Evolutionary conservation across 768 basidiomycete genomes (phyloP).

Genomic region (Mrakia hoshinonis): DNA sequence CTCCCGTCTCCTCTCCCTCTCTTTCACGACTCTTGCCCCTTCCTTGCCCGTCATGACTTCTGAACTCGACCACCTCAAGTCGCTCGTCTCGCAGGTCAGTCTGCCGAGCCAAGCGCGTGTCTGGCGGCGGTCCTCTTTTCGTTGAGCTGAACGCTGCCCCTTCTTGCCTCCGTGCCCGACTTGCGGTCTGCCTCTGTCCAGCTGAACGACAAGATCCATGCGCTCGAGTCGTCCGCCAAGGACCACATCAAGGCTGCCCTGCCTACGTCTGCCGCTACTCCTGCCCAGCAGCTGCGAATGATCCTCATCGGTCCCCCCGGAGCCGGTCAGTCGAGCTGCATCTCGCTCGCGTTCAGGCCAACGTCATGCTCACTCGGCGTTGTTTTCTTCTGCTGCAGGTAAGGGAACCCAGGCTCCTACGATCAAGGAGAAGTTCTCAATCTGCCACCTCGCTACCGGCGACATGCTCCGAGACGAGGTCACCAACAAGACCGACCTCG

Average conservation of each 20-base stretch:
- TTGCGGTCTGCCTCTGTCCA: slow-evolving; percentile 24
- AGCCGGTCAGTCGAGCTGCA: slow-evolving; percentile 57
- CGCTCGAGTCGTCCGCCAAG: slow-evolving; percentile 52
- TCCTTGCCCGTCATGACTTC: slow-evolving; percentile 10
- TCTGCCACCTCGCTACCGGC: slow-evolving; percentile 96
- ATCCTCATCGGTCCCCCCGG: slow-evolving; percentile 95
- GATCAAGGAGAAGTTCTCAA: slow-evolving; percentile 84
- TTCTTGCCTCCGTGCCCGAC: not conserved
- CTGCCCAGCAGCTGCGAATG: slow-evolving; percentile 71
- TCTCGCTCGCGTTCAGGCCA: not conserved
- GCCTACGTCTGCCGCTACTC: slow-evolving; percentile 38
- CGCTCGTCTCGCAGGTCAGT: slow-evolving; percentile 63
- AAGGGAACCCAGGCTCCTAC: slow-evolving; percentile 97
- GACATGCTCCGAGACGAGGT: slow-evolving; percentile 98
- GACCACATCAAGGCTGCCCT: slow-evolving; percentile 45
- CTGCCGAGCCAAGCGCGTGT: not conserved
- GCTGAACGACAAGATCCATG: slow-evolving; percentile 77
- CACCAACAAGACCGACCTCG: slow-evolving; percentile 71
- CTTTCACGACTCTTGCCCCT: not conserved
- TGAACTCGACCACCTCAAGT: slow-evolving; percentile 91
- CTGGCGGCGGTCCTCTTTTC: not conserved
- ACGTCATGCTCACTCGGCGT: not conserved
- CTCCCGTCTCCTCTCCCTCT: not conserved
- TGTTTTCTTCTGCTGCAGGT: slow-evolving; percentile 48
- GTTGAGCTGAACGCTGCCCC: not conserved